These are phyloP conservation scores for Pezizomycotina sp. DNA, from an alignment of 2,329 filamentous ascomycete species.

Conservation along the genomic window DNA sequence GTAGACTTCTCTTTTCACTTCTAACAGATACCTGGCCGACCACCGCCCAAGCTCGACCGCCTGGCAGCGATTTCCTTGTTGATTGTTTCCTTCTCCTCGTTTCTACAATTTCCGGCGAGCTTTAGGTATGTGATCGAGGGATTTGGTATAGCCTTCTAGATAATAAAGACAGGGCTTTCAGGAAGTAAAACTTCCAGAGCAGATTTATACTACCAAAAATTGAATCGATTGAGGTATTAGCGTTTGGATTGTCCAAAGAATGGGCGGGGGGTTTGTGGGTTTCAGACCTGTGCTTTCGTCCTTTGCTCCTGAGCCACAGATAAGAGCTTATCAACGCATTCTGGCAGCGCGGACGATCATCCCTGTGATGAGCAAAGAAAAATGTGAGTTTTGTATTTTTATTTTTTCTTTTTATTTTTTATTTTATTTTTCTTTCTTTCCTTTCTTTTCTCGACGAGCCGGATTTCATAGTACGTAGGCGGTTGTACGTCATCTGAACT, in stretches of 20 bases:
- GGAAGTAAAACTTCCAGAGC: slow-evolving; percentile 65
- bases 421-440: too few species aligned
- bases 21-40: slow-evolving; percentile 66
- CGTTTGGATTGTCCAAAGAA: slow-evolving; percentile 3
- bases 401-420: too few species aligned
- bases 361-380: too few species aligned
- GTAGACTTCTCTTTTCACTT: slow-evolving; percentile 77
- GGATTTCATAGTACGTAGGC: too few species aligned
- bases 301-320: slow-evolving; percentile 58
- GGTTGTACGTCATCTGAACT: too few species aligned
- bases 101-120: slow-evolving; percentile 67
- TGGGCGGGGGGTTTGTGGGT: background rate
- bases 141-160: slow-evolving; percentile 64
- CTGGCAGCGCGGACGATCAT: slow-evolving; percentile 44
- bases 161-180: slow-evolving; percentile 62
- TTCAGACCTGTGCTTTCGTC: slow-evolving; percentile 31
- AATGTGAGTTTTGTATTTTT: too few species aligned
- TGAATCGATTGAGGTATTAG: background rate
- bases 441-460: too few species aligned
- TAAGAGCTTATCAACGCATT: slow-evolving; percentile 62
- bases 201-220: slow-evolving; percentile 50
- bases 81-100: slow-evolving; percentile 74
- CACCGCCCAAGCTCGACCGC: slow-evolving; percentile 70
- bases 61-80: slow-evolving; percentile 81
- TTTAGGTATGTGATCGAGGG: slow-evolving; percentile 66